Conservation (phyloP, 2,329 filamentous ascomycete species). For the Blastomyces gilchristii region DNA sequence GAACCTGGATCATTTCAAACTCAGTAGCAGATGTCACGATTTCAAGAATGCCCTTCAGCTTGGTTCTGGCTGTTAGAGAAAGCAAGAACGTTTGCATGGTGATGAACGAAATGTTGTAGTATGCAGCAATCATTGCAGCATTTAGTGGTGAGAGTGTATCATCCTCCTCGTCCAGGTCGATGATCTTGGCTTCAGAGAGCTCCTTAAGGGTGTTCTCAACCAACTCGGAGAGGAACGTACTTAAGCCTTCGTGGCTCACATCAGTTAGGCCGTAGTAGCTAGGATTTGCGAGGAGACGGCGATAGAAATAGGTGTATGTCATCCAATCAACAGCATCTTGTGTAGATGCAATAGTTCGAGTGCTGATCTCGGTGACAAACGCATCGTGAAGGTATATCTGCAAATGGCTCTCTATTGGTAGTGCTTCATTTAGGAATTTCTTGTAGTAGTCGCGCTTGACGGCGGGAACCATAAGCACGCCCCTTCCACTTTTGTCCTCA, state of each 20-base stretch:
- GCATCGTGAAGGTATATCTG: slow-evolving; percentile 88
- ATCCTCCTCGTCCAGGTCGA: slow-evolving; percentile 90
- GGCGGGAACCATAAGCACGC: slow-evolving; percentile 90
- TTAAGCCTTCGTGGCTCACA: slow-evolving; percentile 85
- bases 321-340: slow-evolving; percentile 98
- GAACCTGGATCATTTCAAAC: slow-evolving; percentile 89
- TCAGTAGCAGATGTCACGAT: slow-evolving; percentile 95
- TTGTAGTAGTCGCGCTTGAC: slow-evolving; percentile 97
- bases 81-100: slow-evolving; percentile 98
- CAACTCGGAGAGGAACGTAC: slow-evolving; percentile 83
- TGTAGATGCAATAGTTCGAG: slow-evolving; percentile 86
- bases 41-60: slow-evolving; percentile 92
- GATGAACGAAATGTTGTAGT: slow-evolving; percentile 98
- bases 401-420: slow-evolving; percentile 90
- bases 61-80: slow-evolving; percentile 77
- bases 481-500: slow-evolving; percentile 69
- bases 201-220: slow-evolving; percentile 90
- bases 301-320: slow-evolving; percentile 97
- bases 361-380: slow-evolving; percentile 94
- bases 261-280: slow-evolving; percentile 90
- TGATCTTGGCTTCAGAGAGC: slow-evolving; percentile 82
- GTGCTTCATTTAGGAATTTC: slow-evolving; percentile 92
- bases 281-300: slow-evolving; percentile 84
- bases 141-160: slow-evolving; percentile 83
- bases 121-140: slow-evolving; percentile 93